phyloP scores from a whole-genome alignment of 768 basidiomycete genomes.

The Cyathus striatus region DNA sequence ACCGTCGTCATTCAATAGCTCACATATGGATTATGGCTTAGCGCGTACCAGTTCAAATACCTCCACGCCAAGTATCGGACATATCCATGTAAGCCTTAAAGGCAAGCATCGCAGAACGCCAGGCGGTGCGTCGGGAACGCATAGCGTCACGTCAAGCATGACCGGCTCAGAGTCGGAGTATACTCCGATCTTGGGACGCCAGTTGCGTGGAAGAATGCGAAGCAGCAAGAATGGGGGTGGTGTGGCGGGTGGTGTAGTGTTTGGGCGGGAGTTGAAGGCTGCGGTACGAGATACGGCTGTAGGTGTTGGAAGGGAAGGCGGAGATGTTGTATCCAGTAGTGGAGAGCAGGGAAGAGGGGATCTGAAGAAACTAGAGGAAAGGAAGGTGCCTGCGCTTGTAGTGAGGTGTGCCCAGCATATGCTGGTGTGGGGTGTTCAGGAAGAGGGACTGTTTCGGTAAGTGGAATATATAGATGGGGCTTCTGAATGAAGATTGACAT shows the following conservation, averaged over 20 bases:
- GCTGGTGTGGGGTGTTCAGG: conserved; percentile 76
- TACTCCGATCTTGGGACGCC: conserved; percentile 50
- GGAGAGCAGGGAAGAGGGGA: conserved; percentile 6
- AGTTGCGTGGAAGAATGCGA: conserved; percentile 50
- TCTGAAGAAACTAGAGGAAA: conserved; percentile 34
- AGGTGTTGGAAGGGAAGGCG: conserved; percentile 11
- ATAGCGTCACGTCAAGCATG: conserved; percentile 45
- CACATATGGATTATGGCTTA: conserved; percentile 21
- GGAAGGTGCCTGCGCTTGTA: conserved; percentile 68
- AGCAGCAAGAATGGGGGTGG: conserved; percentile 22
- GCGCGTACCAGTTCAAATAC: conserved; percentile 35
- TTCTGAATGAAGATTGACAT: conserved; percentile 5
- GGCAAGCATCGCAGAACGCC: conserved; percentile 47
- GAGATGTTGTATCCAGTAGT: conserved; percentile 12
- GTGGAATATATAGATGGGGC: conserved; percentile 16
- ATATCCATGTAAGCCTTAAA: conserved; percentile 4
- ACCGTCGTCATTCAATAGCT: conserved; percentile 30
- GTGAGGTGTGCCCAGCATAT: conserved; percentile 82
- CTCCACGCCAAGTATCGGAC: conserved; percentile 19
- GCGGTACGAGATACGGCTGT: conserved; percentile 24
- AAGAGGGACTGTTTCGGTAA: conserved; percentile 84
- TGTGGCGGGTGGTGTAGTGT: conserved; percentile 51
- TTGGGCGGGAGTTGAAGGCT: conserved; percentile 51
- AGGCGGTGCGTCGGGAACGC: conserved; percentile 54
- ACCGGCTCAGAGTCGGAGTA: conserved; percentile 44